Percentiles rank a stretch among this genome's conserved stretches.
Conservation (phyloP, 2,329 filamentous ascomycete species). For the Chaetomiaceae sp. region DNA sequence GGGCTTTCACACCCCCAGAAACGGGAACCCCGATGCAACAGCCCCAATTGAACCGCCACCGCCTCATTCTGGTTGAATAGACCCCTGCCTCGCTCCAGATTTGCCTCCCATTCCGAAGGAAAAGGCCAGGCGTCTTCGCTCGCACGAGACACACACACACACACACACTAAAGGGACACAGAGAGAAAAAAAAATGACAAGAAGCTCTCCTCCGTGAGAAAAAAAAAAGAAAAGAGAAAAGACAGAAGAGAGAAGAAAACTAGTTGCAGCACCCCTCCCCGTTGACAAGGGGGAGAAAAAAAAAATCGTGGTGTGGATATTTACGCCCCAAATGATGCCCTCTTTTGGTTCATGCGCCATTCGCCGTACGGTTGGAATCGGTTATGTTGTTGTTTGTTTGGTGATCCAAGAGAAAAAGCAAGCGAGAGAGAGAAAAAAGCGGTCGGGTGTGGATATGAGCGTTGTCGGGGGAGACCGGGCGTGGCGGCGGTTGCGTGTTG, state of each 20-base stretch:
- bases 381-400: slow-evolving; percentile 22
- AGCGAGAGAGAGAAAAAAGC: slow-evolving; percentile 19
- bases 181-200: background rate
- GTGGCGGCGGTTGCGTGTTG: slow-evolving; percentile 2
- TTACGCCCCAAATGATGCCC: slow-evolving; percentile 28
- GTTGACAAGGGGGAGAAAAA: slow-evolving; percentile 11
- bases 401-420: slow-evolving; percentile 13
- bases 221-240: no score
- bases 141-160: no score
- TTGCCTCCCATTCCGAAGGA: background rate
- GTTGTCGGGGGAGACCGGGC: slow-evolving; percentile 12
- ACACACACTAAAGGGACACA: no score
- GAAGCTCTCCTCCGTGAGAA: slow-evolving; percentile 1
- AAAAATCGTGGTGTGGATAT: slow-evolving; percentile 17
- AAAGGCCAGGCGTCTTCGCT: no score
- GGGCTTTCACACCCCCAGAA: no score
- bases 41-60: no score
- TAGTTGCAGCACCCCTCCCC: no score
- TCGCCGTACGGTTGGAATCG: slow-evolving; percentile 33
- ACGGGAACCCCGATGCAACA: no score
- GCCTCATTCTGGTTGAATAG: background rate
- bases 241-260: no score
- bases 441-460: slow-evolving; percentile 22
- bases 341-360: slow-evolving; percentile 39
- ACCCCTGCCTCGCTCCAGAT: background rate